Conservation (phyloP, 106 monocot species). For the Dendrobium huoshanense region DNA sequence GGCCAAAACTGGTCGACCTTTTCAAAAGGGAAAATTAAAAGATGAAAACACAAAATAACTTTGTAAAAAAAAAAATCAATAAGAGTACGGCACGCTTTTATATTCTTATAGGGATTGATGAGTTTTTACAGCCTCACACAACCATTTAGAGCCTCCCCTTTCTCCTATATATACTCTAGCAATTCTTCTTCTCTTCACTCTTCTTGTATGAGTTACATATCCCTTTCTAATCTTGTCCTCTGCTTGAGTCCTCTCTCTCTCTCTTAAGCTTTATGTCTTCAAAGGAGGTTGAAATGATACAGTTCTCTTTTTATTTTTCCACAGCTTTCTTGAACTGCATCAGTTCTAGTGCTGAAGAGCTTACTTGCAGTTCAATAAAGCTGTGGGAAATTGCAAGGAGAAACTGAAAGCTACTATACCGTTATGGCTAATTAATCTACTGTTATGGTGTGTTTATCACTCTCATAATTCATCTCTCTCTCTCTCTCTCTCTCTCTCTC, state of each 20-base stretch:
- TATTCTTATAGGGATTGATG: conserved; percentile 2
- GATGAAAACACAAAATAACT: not conserved
- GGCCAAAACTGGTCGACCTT: not conserved
- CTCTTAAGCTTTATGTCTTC: not conserved
- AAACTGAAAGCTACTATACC: conserved; percentile 19
- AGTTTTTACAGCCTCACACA: not conserved
- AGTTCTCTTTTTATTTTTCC: conserved; percentile 82
- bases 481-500: not conserved
- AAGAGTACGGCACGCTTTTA: not conserved
- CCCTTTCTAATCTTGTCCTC: not conserved
- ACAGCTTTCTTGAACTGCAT: conserved; percentile 71
- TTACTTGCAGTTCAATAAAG: conserved; percentile 88
- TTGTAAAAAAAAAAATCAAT: not conserved
- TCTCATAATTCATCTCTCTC: not conserved
- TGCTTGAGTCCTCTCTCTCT: not conserved
- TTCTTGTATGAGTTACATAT: not conserved
- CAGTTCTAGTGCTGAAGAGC: not conserved
- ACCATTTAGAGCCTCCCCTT: not conserved
- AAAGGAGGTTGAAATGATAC: conserved; percentile 3
- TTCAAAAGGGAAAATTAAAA: not conserved
- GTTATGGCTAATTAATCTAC: not conserved
- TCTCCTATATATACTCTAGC: not conserved
- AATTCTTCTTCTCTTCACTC: not conserved
- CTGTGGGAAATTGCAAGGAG: conserved; percentile 92
- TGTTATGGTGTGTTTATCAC: not conserved